phyloP scores from a whole-genome alignment of 2,329 filamentous ascomycete genomes.

The Truncatella angustata region DNA sequence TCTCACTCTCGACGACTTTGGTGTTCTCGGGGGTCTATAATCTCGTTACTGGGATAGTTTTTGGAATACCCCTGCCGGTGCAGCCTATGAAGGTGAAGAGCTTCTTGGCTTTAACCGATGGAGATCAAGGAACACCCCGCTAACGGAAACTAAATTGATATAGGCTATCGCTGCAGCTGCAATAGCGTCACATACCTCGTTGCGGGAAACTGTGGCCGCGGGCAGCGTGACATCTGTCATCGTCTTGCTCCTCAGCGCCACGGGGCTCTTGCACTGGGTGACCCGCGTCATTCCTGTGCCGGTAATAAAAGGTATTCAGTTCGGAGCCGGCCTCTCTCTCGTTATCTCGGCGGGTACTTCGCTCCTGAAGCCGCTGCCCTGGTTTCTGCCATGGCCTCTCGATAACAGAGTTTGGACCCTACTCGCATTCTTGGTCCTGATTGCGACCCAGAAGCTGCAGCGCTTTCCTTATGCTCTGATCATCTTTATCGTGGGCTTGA shows the following conservation, averaged over 20 bases:
- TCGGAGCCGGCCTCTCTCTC: constrained; percentile 84
- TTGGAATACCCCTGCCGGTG: constrained; percentile 87
- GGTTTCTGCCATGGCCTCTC: constrained; percentile 62
- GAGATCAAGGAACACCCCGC: background rate
- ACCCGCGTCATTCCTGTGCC: constrained; percentile 76
- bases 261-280: constrained; percentile 74
- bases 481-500: constrained; percentile 66
- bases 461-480: constrained; percentile 76
- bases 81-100: constrained; percentile 71
- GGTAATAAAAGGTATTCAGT: constrained; percentile 91
- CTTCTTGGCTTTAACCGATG: background rate
- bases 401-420: constrained; percentile 80
- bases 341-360: constrained; percentile 72
- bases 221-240: constrained; percentile 75
- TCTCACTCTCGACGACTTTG: constrained; percentile 79
- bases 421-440: constrained; percentile 68
- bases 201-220: constrained; percentile 74
- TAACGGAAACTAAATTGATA: background rate
- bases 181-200: constrained; percentile 66
- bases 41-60: constrained; percentile 74
- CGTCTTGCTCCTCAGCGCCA: constrained; percentile 74
- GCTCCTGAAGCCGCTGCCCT: constrained; percentile 66
- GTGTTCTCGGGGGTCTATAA: constrained; percentile 89
- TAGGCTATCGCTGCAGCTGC: constrained; percentile 86
- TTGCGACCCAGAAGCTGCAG: constrained; percentile 63